phyloP scores from a whole-genome alignment of 176 grass and related monocot genomes.

The Zea mays region Zm-B73-REFERENCE-NAM-5.0 NC_050099.1:212372001-212372500 shows the following conservation, averaged over 20 bases:
- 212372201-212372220: slow-evolving; percentile 95
- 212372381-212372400: slow-evolving; percentile 92
- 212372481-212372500: slow-evolving; percentile 8
- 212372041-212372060: slow-evolving; percentile 50
- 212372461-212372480: not conserved
- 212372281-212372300: slow-evolving; percentile 52
- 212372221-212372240: slow-evolving; percentile 94
- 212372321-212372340: slow-evolving; percentile 75
- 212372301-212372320: slow-evolving; percentile 93
- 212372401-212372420: slow-evolving; percentile 79
- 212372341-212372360: slow-evolving; percentile 82
- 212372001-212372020: slow-evolving; percentile 72
- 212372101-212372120: slow-evolving; percentile 93
- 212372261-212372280: slow-evolving; percentile 96
- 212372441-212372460: slow-evolving; percentile 12
- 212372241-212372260: slow-evolving; percentile 99
- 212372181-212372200: slow-evolving; percentile 58
- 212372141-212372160: slow-evolving; percentile 87
- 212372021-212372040: slow-evolving; percentile 73
- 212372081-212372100: slow-evolving; percentile 66
- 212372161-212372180: slow-evolving; percentile 89
- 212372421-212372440: slow-evolving; percentile 56
- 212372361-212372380: slow-evolving; percentile 89
- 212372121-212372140: slow-evolving; percentile 75
- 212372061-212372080: slow-evolving; percentile 89